A percentile compares a stretch with the other conserved stretches of the same genome.
phyloP scores from a whole-genome alignment of 108 stramenopile species.

The Fragilariopsis cylindrus region DNA sequence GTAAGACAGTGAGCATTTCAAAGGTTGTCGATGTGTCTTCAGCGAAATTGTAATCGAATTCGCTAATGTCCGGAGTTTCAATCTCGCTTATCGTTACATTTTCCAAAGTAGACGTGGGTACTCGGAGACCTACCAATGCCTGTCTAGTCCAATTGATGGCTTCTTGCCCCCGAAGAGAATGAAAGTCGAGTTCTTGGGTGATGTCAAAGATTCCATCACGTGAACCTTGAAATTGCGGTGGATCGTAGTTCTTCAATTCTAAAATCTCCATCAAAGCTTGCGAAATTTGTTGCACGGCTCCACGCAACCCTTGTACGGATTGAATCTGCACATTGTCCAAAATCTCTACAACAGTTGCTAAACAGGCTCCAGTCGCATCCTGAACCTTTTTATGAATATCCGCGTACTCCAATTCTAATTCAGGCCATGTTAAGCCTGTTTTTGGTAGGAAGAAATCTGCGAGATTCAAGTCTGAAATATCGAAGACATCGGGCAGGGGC shows the following conservation, averaged over 20 bases:
- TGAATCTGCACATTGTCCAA: constrained; percentile 16
- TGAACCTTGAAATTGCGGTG: constrained; percentile 36
- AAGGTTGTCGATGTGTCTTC: constrained; percentile 34
- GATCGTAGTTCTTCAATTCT: constrained; percentile 42
- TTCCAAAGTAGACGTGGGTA: background rate
- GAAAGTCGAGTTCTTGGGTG: constrained; percentile 19
- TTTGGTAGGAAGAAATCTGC: constrained; percentile 32
- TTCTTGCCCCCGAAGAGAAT: constrained; percentile 1
- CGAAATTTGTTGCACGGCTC: background rate
- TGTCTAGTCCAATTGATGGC: background rate
- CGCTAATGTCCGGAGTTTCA: background rate
- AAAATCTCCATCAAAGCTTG: constrained; percentile 21
- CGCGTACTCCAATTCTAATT: constrained; percentile 22
- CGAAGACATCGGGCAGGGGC: constrained; percentile 35
- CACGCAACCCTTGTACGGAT: constrained; percentile 13
- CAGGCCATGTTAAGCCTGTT: constrained; percentile 15
- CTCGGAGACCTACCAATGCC: background rate
- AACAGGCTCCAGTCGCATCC: constrained; percentile 6
- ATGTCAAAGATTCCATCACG: constrained; percentile 10
- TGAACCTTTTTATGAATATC: constrained; percentile 13
- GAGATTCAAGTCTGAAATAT: constrained; percentile 26
- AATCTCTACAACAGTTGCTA: constrained; percentile 8
- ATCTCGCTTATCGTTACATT: constrained; percentile 2
- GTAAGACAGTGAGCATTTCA: constrained; percentile 25
- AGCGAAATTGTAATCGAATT: background rate